Evolutionary conservation across 768 basidiomycete genomes (phyloP), one percentile per base, ranked within the genome.

Genomic region (Serendipita sp.): DNA sequence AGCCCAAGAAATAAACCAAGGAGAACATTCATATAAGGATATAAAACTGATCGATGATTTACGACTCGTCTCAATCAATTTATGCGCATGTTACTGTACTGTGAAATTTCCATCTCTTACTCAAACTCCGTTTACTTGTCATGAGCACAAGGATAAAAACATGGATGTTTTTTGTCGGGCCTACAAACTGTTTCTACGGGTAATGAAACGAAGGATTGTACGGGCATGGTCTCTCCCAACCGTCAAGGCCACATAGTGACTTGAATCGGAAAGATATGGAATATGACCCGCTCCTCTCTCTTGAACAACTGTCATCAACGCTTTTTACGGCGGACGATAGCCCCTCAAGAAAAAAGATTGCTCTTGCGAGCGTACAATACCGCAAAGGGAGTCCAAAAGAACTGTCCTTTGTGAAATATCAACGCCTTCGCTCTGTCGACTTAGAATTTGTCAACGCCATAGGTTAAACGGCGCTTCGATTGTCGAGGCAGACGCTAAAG

Each of bases 361-460:
- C 34, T 60, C 56, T 60, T 8, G 56, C 56, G 56, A 38, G 56
- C 56, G 34, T 60, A 60, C 11, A 51, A 18, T 18, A 32, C 56
- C 48, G 16, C 48, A 53, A 53, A 53, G 32, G n/a, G 5, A 16
- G n/a, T 10, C 32, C 32, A 5, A 53, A 18, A 34, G 41, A 41
- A 41, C 13, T 13, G 13, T 41, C 13, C 41, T 41, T 13, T 41
- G 41, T 41, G 13, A 41, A 41, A 41, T 41, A 41, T 32, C 18
- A 60, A 28, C 34, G n/a, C 56, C 56, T 60, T 60, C 56, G 56
- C 56, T 60, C 56, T 60, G 56, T 60, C 56, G 56, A 60, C 56
- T 60, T 60, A 60, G 56, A 60, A 60, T 60, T 60, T 60, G 56
- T 60, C 56, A 60, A 60, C 56, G 56, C 56, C 56, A 60, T 60